Base-by-base conservation (phyloP, 23 red algal genomes). In the Gracilariopsis chorda region DNA sequence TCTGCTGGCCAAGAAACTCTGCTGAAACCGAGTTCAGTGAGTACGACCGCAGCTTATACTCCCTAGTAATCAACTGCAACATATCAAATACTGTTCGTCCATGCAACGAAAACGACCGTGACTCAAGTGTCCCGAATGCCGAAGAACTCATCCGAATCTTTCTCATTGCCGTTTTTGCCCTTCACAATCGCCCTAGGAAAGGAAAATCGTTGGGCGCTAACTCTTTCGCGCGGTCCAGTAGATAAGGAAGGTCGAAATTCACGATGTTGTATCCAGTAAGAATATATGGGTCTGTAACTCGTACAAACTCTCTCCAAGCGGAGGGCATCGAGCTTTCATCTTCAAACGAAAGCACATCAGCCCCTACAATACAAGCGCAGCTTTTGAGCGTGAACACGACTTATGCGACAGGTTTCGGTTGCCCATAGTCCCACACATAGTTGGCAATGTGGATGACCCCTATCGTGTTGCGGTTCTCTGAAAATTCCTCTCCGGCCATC, bases 181-280 rank as follows among this genome's bases (percentile, higher is more conserved):
- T 24, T 1, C 21, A 27, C 56, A 97, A 57, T 37, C 91, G 82
- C 3, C 95, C 95, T 1, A 97, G 95, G 48, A 82, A 94, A 2
- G 95, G 95, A 77, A 97, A 97, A 30, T 58, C 77, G 8, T 37
- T 19, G 42, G 46, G 77, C 2, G 28, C 7, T 12, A 97, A 49
- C 19, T 45, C 16, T 44, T 36, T 51, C 21, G 95, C 95, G n/a
- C 95, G 88, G 62, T 94, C 87, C 13, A 97, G 74, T 24, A 97
- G 91, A 80, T 97, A 97, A 23, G 95, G 95, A 24, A 97, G 83
- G 73, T 97, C 95, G 61, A 97, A 97, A 49, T 97, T 97, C 76
- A 97, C 95, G n/a, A 97, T 97, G 74, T 97, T 97, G 76, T 97
- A 97, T 13, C 95, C 95, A 19, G 95, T 97, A 25, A 97, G 27